These are phyloP conservation scores for Hypoxylon sp. DNA, from an alignment of 2,329 filamentous ascomycete genomes.

Conservation along the genomic window DNA sequence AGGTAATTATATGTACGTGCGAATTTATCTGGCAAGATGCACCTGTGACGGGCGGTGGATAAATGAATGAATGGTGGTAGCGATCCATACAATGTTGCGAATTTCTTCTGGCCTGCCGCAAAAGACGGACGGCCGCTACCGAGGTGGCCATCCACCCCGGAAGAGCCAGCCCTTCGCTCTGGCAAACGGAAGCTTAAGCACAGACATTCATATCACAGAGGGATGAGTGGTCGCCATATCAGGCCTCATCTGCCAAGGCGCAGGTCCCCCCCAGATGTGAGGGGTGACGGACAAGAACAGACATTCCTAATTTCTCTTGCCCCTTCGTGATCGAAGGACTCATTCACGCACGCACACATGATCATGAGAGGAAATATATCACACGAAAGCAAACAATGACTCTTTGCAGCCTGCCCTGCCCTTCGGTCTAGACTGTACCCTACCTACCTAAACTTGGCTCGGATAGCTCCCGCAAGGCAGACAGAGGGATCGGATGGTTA, in stretches of 20 bases:
- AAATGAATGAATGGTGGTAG: background rate
- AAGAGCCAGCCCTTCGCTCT: conserved; percentile 2
- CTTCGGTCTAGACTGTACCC: too few relatives aligned
- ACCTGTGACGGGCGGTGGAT: conserved; percentile 23
- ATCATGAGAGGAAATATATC: conserved; percentile 2
- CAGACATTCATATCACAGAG: conserved; percentile 1
- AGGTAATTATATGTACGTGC: conserved; percentile 3
- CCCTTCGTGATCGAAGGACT: too few relatives aligned
- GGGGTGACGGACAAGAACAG: too few relatives aligned
- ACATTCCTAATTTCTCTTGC: too few relatives aligned
- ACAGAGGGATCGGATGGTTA: conserved; percentile 9
- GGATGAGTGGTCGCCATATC: conserved; percentile 2
- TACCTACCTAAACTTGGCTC: too few relatives aligned
- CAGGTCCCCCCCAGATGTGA: too few relatives aligned
- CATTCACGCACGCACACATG: conserved; percentile 3
- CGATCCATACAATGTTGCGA: too few relatives aligned
- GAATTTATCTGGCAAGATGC: conserved; percentile 10
- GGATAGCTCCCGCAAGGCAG: conserved; percentile 13
- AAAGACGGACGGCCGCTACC: conserved; percentile 30
- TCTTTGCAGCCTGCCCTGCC: too few relatives aligned
- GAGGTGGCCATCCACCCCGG: conserved; percentile 32
- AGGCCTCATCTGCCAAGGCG: conserved; percentile 11
- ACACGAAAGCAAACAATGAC: conserved; percentile 1
- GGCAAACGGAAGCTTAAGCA: conserved; percentile 21
- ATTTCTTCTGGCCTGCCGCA: conserved; percentile 22